Base-by-base conservation (phyloP, 192 early-diverging fungal species). In the Chytriomyces confervae region DNA sequence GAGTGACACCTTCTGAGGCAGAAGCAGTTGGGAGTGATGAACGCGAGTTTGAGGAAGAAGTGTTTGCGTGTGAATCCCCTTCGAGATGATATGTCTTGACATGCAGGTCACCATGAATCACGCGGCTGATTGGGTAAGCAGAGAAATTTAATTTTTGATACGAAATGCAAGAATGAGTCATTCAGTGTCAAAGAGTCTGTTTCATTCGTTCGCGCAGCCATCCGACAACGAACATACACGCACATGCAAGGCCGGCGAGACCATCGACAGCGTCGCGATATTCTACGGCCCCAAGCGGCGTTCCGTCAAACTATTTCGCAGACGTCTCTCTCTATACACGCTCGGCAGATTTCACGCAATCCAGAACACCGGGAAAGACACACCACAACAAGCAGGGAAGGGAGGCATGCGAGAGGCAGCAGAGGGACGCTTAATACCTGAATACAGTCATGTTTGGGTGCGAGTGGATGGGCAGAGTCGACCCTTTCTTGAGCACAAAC, bases 381-480 rank as follows among this genome's bases (percentile, higher is more conserved):
- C 24, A 27, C 24, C 24, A 57, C n/a, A n/a, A 57, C 53, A 16
- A 16, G 20, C 29, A 69, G 68, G 18, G 46, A 27, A 49, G 9
- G 24, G 60, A 43, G 65, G 29, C 27, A 57, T 10, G 29, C 47
- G 43, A 6, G 46, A 27, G 63, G 48, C 9, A 29, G 8, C 36
- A n/a, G 29, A 16, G 16, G 61, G 46, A 48, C 2, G 49, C 36
- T 1, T 66, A 50, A 49, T 77, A 75, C 76, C 70, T 80, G 69
- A 86, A 86, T 18, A 86, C 84, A 16, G 80, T 86, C 84, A 86
- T 86, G 23, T 77, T 48, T 27, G 84, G 84, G 62, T 86, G 85
- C 70, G 83, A 81, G 77, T 86, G 84, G 7, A 74, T 69, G 23
- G 85, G 84, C 77, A 84, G 85, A 49, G 62, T 83, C 16, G 73